Evolutionary conservation across 2,329 filamentous ascomycete genomes (phyloP), one percentile per base, ranked within the genome.

Genomic region (Rutstroemia sp.): DNA sequence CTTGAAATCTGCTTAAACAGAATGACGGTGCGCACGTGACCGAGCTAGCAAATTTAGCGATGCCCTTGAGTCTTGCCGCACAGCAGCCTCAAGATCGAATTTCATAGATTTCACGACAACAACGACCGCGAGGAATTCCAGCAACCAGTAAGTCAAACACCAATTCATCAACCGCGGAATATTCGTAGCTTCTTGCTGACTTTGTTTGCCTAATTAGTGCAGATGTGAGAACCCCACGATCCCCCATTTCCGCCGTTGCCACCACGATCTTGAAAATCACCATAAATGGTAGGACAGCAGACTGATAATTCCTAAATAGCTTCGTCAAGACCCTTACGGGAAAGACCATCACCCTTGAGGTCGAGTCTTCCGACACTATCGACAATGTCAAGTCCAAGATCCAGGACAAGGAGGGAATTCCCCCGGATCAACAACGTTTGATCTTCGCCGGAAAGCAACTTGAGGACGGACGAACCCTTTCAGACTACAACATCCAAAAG

Each of bases 361-460:
- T 96, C 76, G 92, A 96, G 87, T 96, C 91, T 73, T 90, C 86
- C 74, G 92, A 97, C 80, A 96, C 92, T 72, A 97, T 97, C 82
- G 92, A 97, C 86, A 97, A 96, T 86, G 92, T 97, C 79, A 97
- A 97, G 87, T 87, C 86, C 81, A 96, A 96, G 88, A 96, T 97
- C 78, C 92, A 96, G 82, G 92, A 96, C 80, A 96, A 96, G 88
- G 92, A 96, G 82, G 92, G 92, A 71, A 96, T 96, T 69, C 92
- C 92, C 71, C 92, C 92, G 66, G 92, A 96, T 79, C 92, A 96
- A 78, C 92, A 97, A 84, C 92, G 92, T 73, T 78, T 97, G 81
- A 96, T 96, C 81, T 97, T 97, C 76, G 92, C 92, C 71, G 92
- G 92, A 77, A 96, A 96, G 88, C 92, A 96, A 82, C 88, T 97